Conservation (phyloP, 2,329 filamentous ascomycete genomes). For the Pseudocercospora eumusae region DNA sequence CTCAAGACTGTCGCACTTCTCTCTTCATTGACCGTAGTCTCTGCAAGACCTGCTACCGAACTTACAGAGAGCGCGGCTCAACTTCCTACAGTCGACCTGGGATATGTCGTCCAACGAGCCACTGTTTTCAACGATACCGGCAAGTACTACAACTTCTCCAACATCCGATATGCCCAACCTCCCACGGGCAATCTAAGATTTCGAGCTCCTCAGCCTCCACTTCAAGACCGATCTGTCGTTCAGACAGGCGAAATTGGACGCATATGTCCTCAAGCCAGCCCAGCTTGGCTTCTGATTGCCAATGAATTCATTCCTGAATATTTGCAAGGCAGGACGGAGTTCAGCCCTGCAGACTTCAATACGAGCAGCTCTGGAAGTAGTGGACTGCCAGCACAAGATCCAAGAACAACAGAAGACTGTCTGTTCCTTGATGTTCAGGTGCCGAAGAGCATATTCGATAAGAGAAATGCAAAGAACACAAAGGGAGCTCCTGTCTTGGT, state of each 20-base stretch:
- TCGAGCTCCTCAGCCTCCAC: conserved; percentile 46
- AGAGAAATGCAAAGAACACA: conserved; percentile 17
- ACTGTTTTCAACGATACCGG: conserved; percentile 43
- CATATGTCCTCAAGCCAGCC: conserved; percentile 50
- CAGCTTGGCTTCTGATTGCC: conserved; percentile 48
- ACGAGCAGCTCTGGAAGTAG: conserved; percentile 21
- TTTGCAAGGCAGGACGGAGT: conserved; percentile 19
- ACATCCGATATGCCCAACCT: conserved; percentile 59
- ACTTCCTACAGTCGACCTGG: conserved; percentile 54
- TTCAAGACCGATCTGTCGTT: conserved; percentile 47
- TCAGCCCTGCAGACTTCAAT: conserved; percentile 26
- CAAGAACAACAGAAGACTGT: conserved; percentile 44
- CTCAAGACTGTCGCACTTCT: neutral
- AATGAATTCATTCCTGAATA: conserved; percentile 39
- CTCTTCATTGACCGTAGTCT: neutral
- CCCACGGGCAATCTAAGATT: conserved; percentile 56
- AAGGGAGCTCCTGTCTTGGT: conserved; percentile 42
- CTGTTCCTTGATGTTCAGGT: conserved; percentile 46
- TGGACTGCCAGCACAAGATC: conserved; percentile 30
- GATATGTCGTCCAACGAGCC: conserved; percentile 56
- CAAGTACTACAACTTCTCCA: conserved; percentile 46
- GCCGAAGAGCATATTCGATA: conserved; percentile 41
- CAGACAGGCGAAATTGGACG: conserved; percentile 48
- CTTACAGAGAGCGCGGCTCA: neutral
- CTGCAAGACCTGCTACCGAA: conserved; percentile 1